Conservation (phyloP, 257 asterid genomes). For the Solanum appendiculatum region DNA sequence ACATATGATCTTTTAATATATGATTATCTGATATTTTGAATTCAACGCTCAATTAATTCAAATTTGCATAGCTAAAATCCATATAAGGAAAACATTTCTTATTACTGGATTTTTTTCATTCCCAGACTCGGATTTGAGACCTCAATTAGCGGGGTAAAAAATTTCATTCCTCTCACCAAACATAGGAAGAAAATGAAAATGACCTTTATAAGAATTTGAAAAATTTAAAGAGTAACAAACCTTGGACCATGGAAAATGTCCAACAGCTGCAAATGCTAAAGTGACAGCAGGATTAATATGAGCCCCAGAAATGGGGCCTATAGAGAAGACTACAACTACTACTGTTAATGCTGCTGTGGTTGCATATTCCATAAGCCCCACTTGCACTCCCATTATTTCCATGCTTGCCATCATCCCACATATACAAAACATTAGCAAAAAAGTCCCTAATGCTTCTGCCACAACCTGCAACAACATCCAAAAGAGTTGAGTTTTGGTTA, state of each 20-base stretch:
- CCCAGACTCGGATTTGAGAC: not conserved
- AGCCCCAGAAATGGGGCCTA: conserved; percentile 84
- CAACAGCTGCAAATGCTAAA: conserved; percentile 58
- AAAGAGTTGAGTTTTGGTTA: not conserved
- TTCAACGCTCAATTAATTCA: not conserved
- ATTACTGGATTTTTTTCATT: not conserved
- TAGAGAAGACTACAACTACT: conserved; percentile 44
- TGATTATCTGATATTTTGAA: not conserved
- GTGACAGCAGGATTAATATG: conserved; percentile 88
- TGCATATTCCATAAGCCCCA: conserved; percentile 70
- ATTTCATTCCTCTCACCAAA: not conserved
- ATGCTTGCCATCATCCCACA: conserved; percentile 62
- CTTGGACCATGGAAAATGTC: conserved; percentile 79
- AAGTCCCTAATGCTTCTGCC: conserved; percentile 76
- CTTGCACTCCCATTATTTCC: conserved; percentile 32
- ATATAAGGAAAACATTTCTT: not conserved
- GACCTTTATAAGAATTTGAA: not conserved
- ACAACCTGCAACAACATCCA: conserved; percentile 31
- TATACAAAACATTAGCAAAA: conserved; percentile 58
- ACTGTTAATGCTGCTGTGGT: conserved; percentile 72
- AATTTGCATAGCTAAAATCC: not conserved
- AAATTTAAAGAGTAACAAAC: conserved; percentile 8
- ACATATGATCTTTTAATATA: not conserved
- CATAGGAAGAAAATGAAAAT: not conserved
- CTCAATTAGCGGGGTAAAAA: too few relatives aligned